These are phyloP conservation scores for Rosa rugosa DNA, from an alignment of 306 rosid genomes.

Conservation along the genomic window DNA sequence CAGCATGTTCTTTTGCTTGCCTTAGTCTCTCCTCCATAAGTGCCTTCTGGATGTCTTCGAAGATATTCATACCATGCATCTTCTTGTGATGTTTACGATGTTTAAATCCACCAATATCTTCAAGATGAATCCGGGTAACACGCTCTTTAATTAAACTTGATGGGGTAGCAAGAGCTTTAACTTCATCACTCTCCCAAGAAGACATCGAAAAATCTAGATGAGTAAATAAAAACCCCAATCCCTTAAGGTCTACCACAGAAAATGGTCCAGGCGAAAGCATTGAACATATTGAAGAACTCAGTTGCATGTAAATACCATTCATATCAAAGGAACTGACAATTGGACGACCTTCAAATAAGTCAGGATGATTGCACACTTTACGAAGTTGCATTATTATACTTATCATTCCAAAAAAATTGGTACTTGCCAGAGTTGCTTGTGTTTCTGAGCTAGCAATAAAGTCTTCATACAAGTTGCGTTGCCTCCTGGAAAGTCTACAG, in stretches of 20 bases:
- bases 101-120: slow-evolving; percentile 52
- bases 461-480: slow-evolving; percentile 93
- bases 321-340: slow-evolving; percentile 95
- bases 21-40: slow-evolving; percentile 84
- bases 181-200: slow-evolving; percentile 93
- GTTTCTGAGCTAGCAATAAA: slow-evolving; percentile 96
- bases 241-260: slow-evolving; percentile 69
- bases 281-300: slow-evolving; percentile 83
- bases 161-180: slow-evolving; percentile 76
- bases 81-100: slow-evolving; percentile 49
- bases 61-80: slow-evolving; percentile 72
- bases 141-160: slow-evolving; percentile 62
- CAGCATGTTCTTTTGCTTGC: slow-evolving; percentile 69
- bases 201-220: slow-evolving; percentile 83
- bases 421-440: slow-evolving; percentile 91
- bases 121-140: slow-evolving; percentile 42
- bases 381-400: slow-evolving; percentile 97
- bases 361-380: slow-evolving; percentile 98
- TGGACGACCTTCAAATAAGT: slow-evolving; percentile 98
- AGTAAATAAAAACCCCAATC: slow-evolving; percentile 79
- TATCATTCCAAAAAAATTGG: slow-evolving; percentile 97
- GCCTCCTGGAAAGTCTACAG: slow-evolving; percentile 95
- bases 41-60: slow-evolving; percentile 79
- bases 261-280: slow-evolving; percentile 56
- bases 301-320: slow-evolving; percentile 65